These are phyloP conservation scores for Cystoderma amianthinum DNA, from an alignment of 768 basidiomycete species.

Conservation along the genomic window DNA sequence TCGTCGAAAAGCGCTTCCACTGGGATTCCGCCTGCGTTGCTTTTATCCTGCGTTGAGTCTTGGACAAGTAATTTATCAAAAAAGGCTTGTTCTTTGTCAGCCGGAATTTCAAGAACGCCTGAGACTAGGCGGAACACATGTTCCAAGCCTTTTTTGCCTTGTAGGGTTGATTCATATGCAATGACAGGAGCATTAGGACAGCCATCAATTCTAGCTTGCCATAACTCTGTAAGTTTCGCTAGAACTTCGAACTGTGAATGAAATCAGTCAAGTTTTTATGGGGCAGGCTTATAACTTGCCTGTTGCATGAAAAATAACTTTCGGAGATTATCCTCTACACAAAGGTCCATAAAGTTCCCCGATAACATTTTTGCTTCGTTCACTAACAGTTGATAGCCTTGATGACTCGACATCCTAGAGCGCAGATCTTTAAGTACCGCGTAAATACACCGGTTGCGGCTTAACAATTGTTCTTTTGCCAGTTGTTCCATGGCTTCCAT, in stretches of 20 bases:
- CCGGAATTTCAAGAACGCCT: conserved; percentile 32
- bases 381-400: no score
- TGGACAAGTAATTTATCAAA: conserved; percentile 38
- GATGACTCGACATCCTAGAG: no score
- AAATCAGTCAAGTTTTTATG: neutral
- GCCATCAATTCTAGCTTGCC: conserved; percentile 41
- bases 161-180: conserved; percentile 22
- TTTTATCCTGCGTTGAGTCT: conserved; percentile 18
- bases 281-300: conserved; percentile 16
- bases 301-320: conserved; percentile 48
- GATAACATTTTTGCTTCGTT: no score
- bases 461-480: no score
- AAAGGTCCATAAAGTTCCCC: no score
- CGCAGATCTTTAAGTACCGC: no score
- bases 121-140: conserved; percentile 34
- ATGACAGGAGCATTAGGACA: conserved; percentile 42
- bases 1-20: conserved; percentile 45
- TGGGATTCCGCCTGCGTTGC: conserved; percentile 22
- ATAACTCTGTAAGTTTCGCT: conserved; percentile 35
- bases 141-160: conserved; percentile 20
- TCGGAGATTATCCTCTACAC: no score
- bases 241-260: conserved; percentile 39
- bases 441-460: no score
- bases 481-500: no score
- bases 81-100: conserved; percentile 32